These are phyloP conservation scores for Phaseolus coccineus DNA, from an alignment of 331 rosid species.

Conservation along the genomic window DNA sequence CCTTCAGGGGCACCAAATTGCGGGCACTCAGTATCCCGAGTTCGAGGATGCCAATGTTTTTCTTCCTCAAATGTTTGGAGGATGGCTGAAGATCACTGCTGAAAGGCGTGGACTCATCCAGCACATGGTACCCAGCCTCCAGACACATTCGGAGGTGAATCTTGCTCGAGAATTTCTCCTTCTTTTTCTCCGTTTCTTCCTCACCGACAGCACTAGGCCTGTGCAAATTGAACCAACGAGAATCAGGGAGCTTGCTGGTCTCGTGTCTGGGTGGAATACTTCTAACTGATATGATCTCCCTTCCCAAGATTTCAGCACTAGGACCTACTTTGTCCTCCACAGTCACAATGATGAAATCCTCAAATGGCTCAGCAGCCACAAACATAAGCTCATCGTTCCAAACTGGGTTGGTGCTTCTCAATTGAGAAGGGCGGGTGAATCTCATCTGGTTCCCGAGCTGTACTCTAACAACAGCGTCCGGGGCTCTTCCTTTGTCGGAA, in stretches of 20 bases:
- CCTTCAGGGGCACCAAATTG: conserved; percentile 86
- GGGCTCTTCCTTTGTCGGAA: conserved; percentile 59
- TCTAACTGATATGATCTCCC: conserved; percentile 62
- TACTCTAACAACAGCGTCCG: conserved; percentile 63
- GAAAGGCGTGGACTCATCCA: conserved; percentile 89
- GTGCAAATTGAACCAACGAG: conserved; percentile 79
- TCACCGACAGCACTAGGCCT: conserved; percentile 53
- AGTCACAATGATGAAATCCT: conserved; percentile 61
- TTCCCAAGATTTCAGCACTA: conserved; percentile 70
- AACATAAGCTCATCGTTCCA: conserved; percentile 94
- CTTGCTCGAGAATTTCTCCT: conserved; percentile 93
- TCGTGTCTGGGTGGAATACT: conserved; percentile 62
- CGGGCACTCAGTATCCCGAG: conserved; percentile 88
- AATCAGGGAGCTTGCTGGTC: conserved; percentile 66
- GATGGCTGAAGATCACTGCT: conserved; percentile 98
- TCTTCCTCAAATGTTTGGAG: conserved; percentile 67
- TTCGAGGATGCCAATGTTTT: conserved; percentile 82
- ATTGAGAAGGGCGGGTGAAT: conserved; percentile 52
- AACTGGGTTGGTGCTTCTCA: conserved; percentile 55
- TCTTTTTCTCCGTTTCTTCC: conserved; percentile 67
- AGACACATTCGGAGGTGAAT: conserved; percentile 73
- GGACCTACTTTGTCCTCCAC: conserved; percentile 77
- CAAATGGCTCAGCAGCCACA: conserved; percentile 92
- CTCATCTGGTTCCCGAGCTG: conserved; percentile 69
- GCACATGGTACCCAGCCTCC: conserved; percentile 89